phyloP scores from a whole-genome alignment of 257 asterid species.

The Petrea volubilis region DNA sequence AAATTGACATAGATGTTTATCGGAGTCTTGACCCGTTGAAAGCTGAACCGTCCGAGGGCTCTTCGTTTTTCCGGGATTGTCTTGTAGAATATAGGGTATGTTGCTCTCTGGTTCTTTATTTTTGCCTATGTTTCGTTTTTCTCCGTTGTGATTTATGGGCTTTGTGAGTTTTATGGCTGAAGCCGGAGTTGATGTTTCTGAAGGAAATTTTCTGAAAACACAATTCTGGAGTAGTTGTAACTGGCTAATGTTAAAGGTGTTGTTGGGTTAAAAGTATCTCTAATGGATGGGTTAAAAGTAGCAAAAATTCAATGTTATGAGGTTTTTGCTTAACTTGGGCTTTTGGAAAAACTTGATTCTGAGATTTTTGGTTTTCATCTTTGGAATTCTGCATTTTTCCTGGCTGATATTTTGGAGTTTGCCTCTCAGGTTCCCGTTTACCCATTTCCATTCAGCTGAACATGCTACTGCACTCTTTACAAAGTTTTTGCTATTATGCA shows the following conservation, averaged over 20 bases:
- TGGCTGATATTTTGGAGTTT: neutral
- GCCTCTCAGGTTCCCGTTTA: neutral
- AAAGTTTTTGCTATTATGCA: neutral
- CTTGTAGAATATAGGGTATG: constrained; percentile 75
- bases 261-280: neutral
- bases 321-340: neutral
- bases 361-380: neutral
- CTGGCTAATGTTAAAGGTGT: neutral
- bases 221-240: neutral
- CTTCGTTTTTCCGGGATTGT: constrained; percentile 79
- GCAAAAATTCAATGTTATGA: neutral
- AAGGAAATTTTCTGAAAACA: neutral
- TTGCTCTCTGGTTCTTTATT: neutral
- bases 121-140: neutral
- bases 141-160: neutral
- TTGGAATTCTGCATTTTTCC: neutral
- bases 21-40: constrained; percentile 62
- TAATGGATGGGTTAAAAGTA: neutral
- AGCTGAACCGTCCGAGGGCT: constrained; percentile 72
- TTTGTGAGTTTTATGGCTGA: neutral
- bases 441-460: neutral
- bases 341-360: neutral
- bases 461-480: neutral
- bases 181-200: neutral
- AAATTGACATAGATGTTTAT: constrained; percentile 72